These are phyloP conservation scores for Coniochaeta prunicola DNA, from an alignment of 2,329 filamentous ascomycete species.

Conservation along the genomic window DNA sequence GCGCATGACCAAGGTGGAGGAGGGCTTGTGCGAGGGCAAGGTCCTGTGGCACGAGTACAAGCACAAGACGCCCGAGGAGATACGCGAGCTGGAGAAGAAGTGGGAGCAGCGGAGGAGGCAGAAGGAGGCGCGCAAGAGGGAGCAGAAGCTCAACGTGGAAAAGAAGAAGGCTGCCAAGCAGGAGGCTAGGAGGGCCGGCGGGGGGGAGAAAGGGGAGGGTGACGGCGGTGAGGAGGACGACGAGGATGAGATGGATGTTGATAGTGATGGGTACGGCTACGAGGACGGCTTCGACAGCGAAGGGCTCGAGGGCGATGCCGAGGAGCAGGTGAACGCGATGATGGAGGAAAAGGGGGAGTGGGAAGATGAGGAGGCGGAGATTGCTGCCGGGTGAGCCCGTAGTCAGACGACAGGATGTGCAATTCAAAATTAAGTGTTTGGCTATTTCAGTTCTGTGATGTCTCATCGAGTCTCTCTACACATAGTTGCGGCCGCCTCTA, in stretches of 20 bases:
- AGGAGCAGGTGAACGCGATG: conserved; percentile 38
- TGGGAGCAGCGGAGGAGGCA: conserved; percentile 75
- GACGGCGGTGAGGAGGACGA: conserved; percentile 32
- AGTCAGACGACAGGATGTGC: neutral
- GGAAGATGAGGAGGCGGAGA: conserved; percentile 42
- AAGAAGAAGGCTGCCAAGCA: conserved; percentile 76
- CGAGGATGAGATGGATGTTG: conserved; percentile 28
- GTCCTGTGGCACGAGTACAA: conserved; percentile 98
- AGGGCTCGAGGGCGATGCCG: conserved; percentile 41
- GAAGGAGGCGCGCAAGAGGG: conserved; percentile 73
- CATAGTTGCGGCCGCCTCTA: neutral
- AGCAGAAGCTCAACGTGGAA: conserved; percentile 87
- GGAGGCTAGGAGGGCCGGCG: conserved; percentile 64
- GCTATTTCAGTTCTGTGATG: neutral
- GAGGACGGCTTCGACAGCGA: conserved; percentile 44
- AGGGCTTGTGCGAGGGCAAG: conserved; percentile 82
- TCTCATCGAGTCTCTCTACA: neutral
- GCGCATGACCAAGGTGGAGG: conserved; percentile 90
- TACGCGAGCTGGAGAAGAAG: conserved; percentile 69
- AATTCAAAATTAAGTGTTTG: neutral
- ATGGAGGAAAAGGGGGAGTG: conserved; percentile 44
- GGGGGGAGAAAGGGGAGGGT: conserved; percentile 23
- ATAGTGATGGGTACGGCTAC: conserved; percentile 27
- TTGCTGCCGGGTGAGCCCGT: conserved; percentile 9
- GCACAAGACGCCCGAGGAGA: conserved; percentile 72